Evolutionary conservation across 1,284 basidiomycete species (phyloP), one percentile per base, ranked within the genome.

Genomic region (Sanghuangporus sanghuang): DNA sequence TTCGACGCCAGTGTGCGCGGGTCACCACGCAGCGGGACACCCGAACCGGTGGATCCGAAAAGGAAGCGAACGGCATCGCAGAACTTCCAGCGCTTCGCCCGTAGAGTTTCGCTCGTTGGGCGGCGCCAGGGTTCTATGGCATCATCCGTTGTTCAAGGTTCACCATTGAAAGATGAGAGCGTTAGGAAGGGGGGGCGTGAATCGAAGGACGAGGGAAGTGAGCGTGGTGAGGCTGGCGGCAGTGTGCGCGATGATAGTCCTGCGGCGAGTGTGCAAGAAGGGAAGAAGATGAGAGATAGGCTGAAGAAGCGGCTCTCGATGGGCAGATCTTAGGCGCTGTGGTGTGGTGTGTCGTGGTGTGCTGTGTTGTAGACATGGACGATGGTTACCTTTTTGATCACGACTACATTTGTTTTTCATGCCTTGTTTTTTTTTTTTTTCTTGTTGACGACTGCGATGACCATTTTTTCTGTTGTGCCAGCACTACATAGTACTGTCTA

Each of bases 51-150:
- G n/a, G 89, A 90, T 69, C 84, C 84, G 55, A 91, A 90, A 77
- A 80, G 88, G 64, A 89, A 87, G 71, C 82, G 89, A 32, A 90
- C 89, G 62, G 86, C 89, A 11, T 89, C 89, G 27, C 90, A 92
- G 73, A 92, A 92, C 70, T 89, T 92, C 78, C 89, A 92, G 73
- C 82, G 88, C 36, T 73, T 92, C 50, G 90, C 90, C 18, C 78
- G 89, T 61, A 80, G 85, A 66, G 86, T 92, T 62, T 91, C 90
- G 12, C 73, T 90, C 44, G 84, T 83, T 0, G 81, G 84, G 1
- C 79, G 82, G 52, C 81, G 85, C 50, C 80, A 83, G 68, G 83
- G 85, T 39, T 84, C 78, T 23, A 73, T 80, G 18, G 73, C 79
- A 39, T 2, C 44, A 32, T 32, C 27, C 4, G 77, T 77, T 55